phyloP scores from a whole-genome alignment of 192 early-diverging fungal genomes.

The Neocallimastix lanati region DNA sequence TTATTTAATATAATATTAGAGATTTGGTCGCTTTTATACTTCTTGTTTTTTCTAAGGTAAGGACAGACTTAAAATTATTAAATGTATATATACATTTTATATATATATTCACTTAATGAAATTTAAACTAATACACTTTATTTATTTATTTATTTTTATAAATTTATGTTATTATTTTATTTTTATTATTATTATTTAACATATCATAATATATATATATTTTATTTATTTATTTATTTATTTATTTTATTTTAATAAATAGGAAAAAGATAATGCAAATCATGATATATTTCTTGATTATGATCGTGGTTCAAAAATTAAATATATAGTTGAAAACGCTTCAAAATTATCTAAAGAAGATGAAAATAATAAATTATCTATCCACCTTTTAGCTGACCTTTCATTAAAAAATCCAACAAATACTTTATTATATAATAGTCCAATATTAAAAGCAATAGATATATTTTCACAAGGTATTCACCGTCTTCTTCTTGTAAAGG shows the following conservation, averaged over 20 bases:
- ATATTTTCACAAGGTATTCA: neutral
- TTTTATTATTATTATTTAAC: too few relatives aligned
- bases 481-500: neutral
- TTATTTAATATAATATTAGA: neutral
- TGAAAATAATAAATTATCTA: neutral
- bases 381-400: neutral
- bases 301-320: neutral
- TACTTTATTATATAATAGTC: neutral
- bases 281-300: neutral
- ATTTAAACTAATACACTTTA: too few relatives aligned
- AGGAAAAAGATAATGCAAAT: neutral
- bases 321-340: neutral
- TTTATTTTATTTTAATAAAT: too few relatives aligned
- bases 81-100: too few relatives aligned
- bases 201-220: too few relatives aligned
- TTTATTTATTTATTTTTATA: too few relatives aligned
- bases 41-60: neutral
- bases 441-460: neutral
- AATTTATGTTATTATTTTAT: too few relatives aligned
- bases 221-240: too few relatives aligned
- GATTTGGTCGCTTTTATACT: neutral
- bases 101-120: too few relatives aligned
- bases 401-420: neutral
- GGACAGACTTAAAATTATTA: too few relatives aligned
- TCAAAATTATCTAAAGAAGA: neutral